phyloP scores from a whole-genome alignment of 257 asterid genomes.

The Gentiana straminea region DNA sequence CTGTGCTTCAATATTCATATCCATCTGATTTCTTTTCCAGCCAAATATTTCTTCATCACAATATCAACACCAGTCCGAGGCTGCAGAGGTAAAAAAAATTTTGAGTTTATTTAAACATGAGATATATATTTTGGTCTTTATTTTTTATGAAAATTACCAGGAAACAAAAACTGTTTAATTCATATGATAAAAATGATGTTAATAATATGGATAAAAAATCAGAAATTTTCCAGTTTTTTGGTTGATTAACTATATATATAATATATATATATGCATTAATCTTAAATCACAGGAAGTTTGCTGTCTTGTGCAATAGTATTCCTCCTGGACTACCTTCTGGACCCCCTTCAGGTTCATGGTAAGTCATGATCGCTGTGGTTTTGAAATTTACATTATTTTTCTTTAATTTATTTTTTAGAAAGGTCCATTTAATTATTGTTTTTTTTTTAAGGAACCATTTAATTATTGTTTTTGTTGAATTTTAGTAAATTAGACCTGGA shows the following conservation, averaged over 20 bases:
- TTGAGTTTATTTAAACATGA: background rate
- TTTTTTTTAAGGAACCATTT: no score
- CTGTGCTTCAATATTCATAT: no score
- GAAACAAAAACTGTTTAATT: background rate
- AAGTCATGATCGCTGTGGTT: conserved; percentile 2
- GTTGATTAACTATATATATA: background rate
- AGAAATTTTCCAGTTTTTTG: background rate
- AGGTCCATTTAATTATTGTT: no score
- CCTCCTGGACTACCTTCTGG: conserved; percentile 45
- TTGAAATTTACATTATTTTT: background rate
- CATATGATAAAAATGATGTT: no score
- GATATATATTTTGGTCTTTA: background rate
- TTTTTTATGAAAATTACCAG: background rate
- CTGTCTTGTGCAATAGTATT: conserved; percentile 5
- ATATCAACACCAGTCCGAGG: background rate
- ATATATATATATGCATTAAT: background rate
- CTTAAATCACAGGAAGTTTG: conserved; percentile 11
- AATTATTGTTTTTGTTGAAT: no score
- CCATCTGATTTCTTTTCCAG: background rate
- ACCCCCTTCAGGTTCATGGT: conserved; percentile 41
- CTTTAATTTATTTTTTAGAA: no score
- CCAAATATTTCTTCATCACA: conserved; percentile 9
- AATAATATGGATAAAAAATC: no score
- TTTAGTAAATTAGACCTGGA: no score
- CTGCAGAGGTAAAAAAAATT: background rate